These are phyloP conservation scores for Teratosphaeriaceae sp. DNA, from an alignment of 2,329 filamentous ascomycete genomes.

Conservation along the genomic window DNA sequence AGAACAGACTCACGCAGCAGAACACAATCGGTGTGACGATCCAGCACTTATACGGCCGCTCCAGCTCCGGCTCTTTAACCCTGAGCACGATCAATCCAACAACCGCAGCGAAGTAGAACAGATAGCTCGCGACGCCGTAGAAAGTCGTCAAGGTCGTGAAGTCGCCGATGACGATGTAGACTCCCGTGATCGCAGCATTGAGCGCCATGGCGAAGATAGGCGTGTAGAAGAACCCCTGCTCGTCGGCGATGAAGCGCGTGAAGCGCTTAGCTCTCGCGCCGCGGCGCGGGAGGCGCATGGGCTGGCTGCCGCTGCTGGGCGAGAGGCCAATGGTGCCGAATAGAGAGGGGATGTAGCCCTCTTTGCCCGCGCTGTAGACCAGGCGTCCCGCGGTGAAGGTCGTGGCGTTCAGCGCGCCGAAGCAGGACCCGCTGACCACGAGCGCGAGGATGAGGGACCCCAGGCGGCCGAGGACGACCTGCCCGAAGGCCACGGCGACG, in stretches of 20 bases:
- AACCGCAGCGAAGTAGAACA: conserved; percentile 95
- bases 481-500: conserved; percentile 89
- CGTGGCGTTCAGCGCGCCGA: conserved; percentile 89
- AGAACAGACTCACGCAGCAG: conserved; percentile 91
- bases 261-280: conserved; percentile 48
- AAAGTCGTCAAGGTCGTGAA: conserved; percentile 91
- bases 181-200: conserved; percentile 65
- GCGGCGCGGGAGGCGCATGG: conserved; percentile 31
- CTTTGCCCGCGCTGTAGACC: conserved; percentile 89
- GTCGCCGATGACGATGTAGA: conserved; percentile 80
- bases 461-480: conserved; percentile 76
- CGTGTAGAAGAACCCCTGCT: conserved; percentile 80
- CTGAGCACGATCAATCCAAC: conserved; percentile 86
- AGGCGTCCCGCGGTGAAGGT: conserved; percentile 90
- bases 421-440: conserved; percentile 84
- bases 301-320: conserved; percentile 21
- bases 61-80: conserved; percentile 77
- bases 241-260: conserved; percentile 63
- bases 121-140: conserved; percentile 94
- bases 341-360: conserved; percentile 80
- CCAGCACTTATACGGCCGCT: conserved; percentile 92
- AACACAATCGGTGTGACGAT: conserved; percentile 96
- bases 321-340: conserved; percentile 78
- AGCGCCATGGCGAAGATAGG: conserved; percentile 87
- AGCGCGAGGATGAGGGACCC: conserved; percentile 81